These are phyloP conservation scores for Polymyxa betae DNA, from an alignment of 208 protist species.

Conservation along the genomic window DNA sequence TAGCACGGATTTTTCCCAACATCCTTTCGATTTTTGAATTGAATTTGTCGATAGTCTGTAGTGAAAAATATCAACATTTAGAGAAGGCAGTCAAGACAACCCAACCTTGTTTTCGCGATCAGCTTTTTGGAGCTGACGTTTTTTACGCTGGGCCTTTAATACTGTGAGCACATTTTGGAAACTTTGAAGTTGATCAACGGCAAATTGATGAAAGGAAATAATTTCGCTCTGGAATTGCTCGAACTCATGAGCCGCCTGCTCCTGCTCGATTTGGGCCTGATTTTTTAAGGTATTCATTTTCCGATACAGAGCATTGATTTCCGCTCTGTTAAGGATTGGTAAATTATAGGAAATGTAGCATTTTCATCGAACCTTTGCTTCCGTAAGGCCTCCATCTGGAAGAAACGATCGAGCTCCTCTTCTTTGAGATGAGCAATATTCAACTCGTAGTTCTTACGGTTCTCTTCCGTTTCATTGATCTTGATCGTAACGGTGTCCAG, in stretches of 20 bases:
- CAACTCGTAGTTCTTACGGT: slow-evolving; percentile 56
- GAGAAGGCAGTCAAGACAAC: background rate
- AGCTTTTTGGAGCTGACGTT: slow-evolving; percentile 19
- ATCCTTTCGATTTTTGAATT: slow-evolving; percentile 9
- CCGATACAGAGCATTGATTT: slow-evolving; percentile 52
- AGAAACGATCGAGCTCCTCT: slow-evolving; percentile 57
- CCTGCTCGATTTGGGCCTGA: slow-evolving; percentile 44
- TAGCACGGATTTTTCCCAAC: slow-evolving; percentile 26
- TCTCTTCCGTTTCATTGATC: slow-evolving; percentile 54
- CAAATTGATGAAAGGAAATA: slow-evolving; percentile 41
- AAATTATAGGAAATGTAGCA: background rate
- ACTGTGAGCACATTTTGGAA: slow-evolving; percentile 45
- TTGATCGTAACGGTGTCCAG: slow-evolving; percentile 56
- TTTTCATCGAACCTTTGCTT: slow-evolving; percentile 20
- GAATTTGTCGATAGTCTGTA: slow-evolving; percentile 45
- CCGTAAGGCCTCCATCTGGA: slow-evolving; percentile 52
- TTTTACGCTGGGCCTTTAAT: slow-evolving; percentile 38
- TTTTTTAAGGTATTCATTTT: slow-evolving; percentile 53
- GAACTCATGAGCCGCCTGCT: slow-evolving; percentile 47
- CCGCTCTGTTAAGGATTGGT: background rate
- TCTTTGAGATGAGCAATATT: slow-evolving; percentile 54
- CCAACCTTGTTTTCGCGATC: slow-evolving; percentile 31
- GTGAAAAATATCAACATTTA: background rate
- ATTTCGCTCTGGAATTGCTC: slow-evolving; percentile 52
- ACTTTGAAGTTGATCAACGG: slow-evolving; percentile 26